Evolutionary conservation across 1,284 basidiomycete genomes (phyloP).

Genomic region (Sporisorium exsertum): DNA sequence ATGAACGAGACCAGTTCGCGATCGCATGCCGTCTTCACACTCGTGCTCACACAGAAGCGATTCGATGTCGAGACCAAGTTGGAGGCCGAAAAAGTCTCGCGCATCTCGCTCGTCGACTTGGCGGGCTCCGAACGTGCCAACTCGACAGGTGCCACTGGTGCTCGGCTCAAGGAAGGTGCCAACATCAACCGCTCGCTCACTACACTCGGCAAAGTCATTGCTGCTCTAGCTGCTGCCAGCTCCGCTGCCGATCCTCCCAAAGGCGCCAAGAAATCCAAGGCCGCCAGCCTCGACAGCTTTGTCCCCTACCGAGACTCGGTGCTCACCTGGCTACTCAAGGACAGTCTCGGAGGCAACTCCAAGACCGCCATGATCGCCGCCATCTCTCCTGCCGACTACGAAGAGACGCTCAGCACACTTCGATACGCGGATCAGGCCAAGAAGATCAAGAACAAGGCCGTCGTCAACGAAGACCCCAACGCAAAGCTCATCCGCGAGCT

Average conservation of each 20-base stretch:
- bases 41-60: slow-evolving; percentile 59
- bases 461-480: slow-evolving; percentile 99
- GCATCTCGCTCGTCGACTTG: slow-evolving; percentile 65
- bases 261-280: slow-evolving; percentile 51
- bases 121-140: slow-evolving; percentile 67
- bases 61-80: slow-evolving; percentile 58
- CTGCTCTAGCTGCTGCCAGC: slow-evolving; percentile 60
- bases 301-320: slow-evolving; percentile 66
- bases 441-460: slow-evolving; percentile 99
- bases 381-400: slow-evolving; percentile 96
- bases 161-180: slow-evolving; percentile 67
- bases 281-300: slow-evolving; percentile 54
- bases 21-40: slow-evolving; percentile 65
- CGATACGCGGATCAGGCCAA: slow-evolving; percentile 96
- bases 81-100: slow-evolving; percentile 63
- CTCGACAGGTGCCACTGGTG: slow-evolving; percentile 67
- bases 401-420: slow-evolving; percentile 93
- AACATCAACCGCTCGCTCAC: slow-evolving; percentile 66
- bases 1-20: slow-evolving; percentile 67
- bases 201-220: slow-evolving; percentile 63
- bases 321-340: slow-evolving; percentile 71
- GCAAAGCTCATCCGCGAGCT: slow-evolving; percentile 97
- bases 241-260: slow-evolving; percentile 42
- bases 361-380: slow-evolving; percentile 81
- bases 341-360: slow-evolving; percentile 67